phyloP scores from a whole-genome alignment of 441 rosid genomes.

The Mallotus japonicus region DNA sequence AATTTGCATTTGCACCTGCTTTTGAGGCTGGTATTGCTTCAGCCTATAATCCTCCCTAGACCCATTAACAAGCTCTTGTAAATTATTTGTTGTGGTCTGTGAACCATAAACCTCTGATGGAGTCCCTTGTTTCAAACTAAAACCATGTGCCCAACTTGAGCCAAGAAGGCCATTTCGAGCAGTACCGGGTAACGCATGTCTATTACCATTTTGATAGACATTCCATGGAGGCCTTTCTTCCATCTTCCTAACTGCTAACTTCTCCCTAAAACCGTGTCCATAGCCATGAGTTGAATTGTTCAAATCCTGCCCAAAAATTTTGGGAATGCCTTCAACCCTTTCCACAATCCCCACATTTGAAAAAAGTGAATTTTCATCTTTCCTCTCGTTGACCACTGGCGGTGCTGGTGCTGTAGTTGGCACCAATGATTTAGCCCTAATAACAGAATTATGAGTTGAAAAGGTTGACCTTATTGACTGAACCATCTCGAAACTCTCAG shows the following conservation, averaged over 20 bases:
- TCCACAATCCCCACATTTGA: constrained; percentile 36
- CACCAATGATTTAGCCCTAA: constrained; percentile 36
- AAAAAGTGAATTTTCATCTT: constrained; percentile 45
- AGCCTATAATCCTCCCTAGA: constrained; percentile 43
- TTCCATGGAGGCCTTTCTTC: constrained; percentile 64
- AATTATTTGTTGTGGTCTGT: constrained; percentile 37
- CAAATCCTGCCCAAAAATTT: constrained; percentile 80
- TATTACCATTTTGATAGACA: constrained; percentile 48
- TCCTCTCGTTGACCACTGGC: constrained; percentile 42
- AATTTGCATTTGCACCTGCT: constrained; percentile 65
- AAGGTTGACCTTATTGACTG: constrained; percentile 52
- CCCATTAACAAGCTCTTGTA: constrained; percentile 49
- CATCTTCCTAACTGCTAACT: constrained; percentile 78
- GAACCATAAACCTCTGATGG: constrained; percentile 42
- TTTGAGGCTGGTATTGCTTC: constrained; percentile 47
- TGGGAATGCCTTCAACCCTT: constrained; percentile 50
- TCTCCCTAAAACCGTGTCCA: constrained; percentile 67
- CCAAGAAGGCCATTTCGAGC: constrained; percentile 45
- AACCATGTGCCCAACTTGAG: constrained; percentile 55
- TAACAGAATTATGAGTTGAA: constrained; percentile 37
- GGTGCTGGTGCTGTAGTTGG: constrained; percentile 9
- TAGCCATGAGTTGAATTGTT: constrained; percentile 32
- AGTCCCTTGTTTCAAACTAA: constrained; percentile 43
- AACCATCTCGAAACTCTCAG: constrained; percentile 58
- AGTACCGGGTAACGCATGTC: constrained; percentile 38